phyloP scores from a whole-genome alignment of 306 rosid species.

The Carpinus fangiana region DNA sequence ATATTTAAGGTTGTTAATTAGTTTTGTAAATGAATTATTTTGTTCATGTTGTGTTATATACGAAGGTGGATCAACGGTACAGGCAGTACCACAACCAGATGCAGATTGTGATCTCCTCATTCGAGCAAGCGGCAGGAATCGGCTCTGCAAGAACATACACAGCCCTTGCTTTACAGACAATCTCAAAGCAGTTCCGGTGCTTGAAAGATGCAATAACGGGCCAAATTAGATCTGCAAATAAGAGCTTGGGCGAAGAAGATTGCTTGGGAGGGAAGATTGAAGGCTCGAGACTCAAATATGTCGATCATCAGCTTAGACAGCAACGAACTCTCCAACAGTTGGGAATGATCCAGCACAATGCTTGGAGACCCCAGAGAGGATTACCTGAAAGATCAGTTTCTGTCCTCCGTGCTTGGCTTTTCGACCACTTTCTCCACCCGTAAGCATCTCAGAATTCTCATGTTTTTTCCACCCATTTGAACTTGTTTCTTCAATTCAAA shows the following conservation, averaged over 20 bases:
- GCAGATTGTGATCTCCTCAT: constrained; percentile 76
- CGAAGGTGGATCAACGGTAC: constrained; percentile 93
- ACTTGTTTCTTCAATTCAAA: background rate
- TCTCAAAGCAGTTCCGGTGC: constrained; percentile 90
- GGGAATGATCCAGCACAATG: constrained; percentile 99
- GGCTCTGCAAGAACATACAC: constrained; percentile 92
- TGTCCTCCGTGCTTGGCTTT: constrained; percentile 98
- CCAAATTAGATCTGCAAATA: constrained; percentile 69
- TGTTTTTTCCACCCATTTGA: background rate
- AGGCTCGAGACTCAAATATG: constrained; percentile 87
- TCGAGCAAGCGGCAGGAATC: constrained; percentile 80
- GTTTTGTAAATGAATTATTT: background rate
- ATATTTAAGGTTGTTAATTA: too few relatives aligned
- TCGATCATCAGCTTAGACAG: constrained; percentile 85
- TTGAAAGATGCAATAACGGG: constrained; percentile 79
- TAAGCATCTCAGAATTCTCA: constrained; percentile 33
- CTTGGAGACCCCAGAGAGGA: constrained; percentile 99
- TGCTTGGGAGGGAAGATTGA: constrained; percentile 62
- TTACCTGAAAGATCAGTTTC: constrained; percentile 96
- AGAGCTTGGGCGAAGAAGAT: constrained; percentile 91
- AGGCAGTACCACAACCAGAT: constrained; percentile 88
- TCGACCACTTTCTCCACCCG: constrained; percentile 99
- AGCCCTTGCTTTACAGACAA: constrained; percentile 82
- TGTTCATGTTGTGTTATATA: background rate
- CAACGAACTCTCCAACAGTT: constrained; percentile 93